Conservation (phyloP, 768 basidiomycete genomes). For the Russula sp. region DNA sequence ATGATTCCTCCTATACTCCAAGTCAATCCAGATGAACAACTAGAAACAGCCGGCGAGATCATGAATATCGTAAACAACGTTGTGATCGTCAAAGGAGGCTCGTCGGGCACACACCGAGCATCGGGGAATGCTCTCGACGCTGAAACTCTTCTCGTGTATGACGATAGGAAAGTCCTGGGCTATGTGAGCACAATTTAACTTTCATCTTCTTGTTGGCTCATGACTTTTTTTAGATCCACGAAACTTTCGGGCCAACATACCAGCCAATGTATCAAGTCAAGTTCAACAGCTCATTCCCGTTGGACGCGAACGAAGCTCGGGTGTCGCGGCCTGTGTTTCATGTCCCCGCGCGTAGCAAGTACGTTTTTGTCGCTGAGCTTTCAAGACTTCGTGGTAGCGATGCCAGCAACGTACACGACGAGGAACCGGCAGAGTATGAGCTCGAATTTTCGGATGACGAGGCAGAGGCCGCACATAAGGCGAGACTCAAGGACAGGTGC, state of each 20-base stretch:
- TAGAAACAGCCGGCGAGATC: constrained; percentile 78
- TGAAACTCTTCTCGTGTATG: constrained; percentile 87
- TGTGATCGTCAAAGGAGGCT: constrained; percentile 67
- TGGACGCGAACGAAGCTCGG: constrained; percentile 54
- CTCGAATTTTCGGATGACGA: constrained; percentile 96
- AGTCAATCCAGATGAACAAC: constrained; percentile 57
- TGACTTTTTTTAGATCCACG: constrained; percentile 62
- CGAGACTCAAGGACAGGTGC: constrained; percentile 58
- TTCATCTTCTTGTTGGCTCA: constrained; percentile 8
- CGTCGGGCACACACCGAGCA: constrained; percentile 44
- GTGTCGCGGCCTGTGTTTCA: constrained; percentile 73
- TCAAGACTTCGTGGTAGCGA: constrained; percentile 80
- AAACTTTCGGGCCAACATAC: constrained; percentile 92
- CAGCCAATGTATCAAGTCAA: constrained; percentile 89
- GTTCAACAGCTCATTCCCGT: constrained; percentile 64
- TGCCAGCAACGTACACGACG: constrained; percentile 91
- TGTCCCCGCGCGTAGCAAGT: constrained; percentile 73
- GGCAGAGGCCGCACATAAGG: constrained; percentile 72
- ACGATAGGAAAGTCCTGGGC: constrained; percentile 86
- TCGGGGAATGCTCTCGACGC: constrained; percentile 74
- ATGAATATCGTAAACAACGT: constrained; percentile 69
- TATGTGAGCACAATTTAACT: constrained; percentile 55
- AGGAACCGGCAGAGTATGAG: constrained; percentile 88
- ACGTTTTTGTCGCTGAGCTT: constrained; percentile 77
- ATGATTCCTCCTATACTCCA: constrained; percentile 60